These are phyloP conservation scores for Amphichorda felina DNA, from an alignment of 2,329 filamentous ascomycete genomes.

Conservation along the genomic window DNA sequence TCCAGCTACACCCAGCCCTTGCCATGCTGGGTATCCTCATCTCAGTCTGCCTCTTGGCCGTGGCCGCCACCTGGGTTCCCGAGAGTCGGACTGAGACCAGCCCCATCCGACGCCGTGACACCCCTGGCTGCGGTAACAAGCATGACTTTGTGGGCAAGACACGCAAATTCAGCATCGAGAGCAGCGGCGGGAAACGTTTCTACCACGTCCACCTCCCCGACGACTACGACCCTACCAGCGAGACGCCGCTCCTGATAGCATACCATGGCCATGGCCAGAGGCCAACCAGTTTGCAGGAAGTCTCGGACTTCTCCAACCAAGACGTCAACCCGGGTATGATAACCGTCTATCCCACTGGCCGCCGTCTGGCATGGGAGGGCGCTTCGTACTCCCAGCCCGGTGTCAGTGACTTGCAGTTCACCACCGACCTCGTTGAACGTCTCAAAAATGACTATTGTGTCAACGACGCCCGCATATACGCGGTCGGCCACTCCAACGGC, in stretches of 20 bases:
- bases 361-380: constrained; percentile 28
- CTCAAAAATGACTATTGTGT: constrained; percentile 24
- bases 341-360: constrained; percentile 33
- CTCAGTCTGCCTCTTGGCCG: no score
- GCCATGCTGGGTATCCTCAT: no score
- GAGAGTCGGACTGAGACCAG: no score
- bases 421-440: constrained; percentile 26
- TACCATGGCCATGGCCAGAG: constrained; percentile 31
- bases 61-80: no score
- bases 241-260: constrained; percentile 27
- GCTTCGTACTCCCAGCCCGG: constrained; percentile 19
- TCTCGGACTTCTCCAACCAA: constrained; percentile 22
- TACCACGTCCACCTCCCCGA: constrained; percentile 11
- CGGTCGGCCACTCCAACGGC: constrained; percentile 30
- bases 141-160: constrained; percentile 10
- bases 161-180: constrained; percentile 10
- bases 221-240: constrained; percentile 17
- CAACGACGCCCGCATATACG: constrained; percentile 27
- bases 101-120: no score
- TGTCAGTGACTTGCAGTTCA: constrained; percentile 27
- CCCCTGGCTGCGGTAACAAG: constrained; percentile 8
- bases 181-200: constrained; percentile 7
- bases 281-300: constrained; percentile 18
- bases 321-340: constrained; percentile 21
- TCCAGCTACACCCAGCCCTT: no score